These are phyloP conservation scores for Tuber aestivum DNA, from an alignment of 495 filamentous ascomycete species.

Conservation along the genomic window DNA sequence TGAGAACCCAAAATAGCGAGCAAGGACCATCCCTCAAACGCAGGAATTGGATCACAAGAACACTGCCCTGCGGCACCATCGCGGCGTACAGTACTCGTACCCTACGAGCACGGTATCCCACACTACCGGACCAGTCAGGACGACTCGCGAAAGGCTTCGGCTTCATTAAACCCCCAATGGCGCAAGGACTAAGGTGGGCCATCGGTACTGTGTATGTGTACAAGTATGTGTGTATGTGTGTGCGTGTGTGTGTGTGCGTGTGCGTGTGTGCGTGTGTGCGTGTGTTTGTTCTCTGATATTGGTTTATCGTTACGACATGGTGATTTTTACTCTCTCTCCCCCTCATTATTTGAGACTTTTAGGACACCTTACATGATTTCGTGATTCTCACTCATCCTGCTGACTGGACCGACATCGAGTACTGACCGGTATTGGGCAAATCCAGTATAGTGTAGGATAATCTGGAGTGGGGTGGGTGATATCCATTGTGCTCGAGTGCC, in stretches of 20 bases:
- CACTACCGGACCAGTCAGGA: background rate
- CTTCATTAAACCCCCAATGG: constrained; percentile 1
- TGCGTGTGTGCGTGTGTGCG: too few species aligned
- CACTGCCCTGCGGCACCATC: constrained; percentile 35
- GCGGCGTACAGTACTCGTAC: too few species aligned
- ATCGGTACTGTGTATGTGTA: background rate
- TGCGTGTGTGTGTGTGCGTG: too few species aligned
- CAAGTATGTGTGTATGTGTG: too few species aligned
- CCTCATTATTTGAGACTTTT: background rate
- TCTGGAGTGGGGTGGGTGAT: background rate
- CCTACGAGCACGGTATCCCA: constrained; percentile 9
- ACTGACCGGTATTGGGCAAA: background rate
- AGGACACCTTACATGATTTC: background rate
- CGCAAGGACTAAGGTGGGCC: background rate
- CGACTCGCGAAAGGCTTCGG: background rate
- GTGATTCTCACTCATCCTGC: background rate
- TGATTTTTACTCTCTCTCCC: background rate
- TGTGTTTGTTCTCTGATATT: background rate
- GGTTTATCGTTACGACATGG: background rate
- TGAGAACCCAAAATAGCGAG: constrained; percentile 3
- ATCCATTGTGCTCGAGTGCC: background rate
- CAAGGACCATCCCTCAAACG: constrained; percentile 15
- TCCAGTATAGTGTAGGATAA: background rate
- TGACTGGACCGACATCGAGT: background rate
- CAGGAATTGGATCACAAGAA: constrained; percentile 33